Evolutionary conservation across 805 yeast genomes (phyloP).

Genomic region (Wickerhamomyces chambardii): DNA sequence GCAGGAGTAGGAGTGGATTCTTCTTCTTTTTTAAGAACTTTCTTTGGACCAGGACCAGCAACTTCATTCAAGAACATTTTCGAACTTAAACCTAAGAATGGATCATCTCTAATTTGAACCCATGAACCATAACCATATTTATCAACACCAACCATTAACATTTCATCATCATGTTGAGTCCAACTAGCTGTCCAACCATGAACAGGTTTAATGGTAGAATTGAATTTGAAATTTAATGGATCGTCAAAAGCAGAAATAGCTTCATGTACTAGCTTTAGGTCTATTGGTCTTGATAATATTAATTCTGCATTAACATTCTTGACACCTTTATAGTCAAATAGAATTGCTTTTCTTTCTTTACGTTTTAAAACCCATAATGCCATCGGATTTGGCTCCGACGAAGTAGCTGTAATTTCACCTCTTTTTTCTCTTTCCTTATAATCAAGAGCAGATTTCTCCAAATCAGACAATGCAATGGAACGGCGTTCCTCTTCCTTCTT

Average conservation of each 20-base stretch:
- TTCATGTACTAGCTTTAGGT: slow-evolving; percentile 57
- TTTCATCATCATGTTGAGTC: slow-evolving; percentile 77
- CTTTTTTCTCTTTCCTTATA: slow-evolving; percentile 36
- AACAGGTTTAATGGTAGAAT: slow-evolving; percentile 64
- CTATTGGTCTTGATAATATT: slow-evolving; percentile 75
- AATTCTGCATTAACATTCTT: slow-evolving; percentile 88
- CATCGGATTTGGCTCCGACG: slow-evolving; percentile 32
- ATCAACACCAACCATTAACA: slow-evolving; percentile 76
- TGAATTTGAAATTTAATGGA: slow-evolving; percentile 52
- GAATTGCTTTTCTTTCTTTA: slow-evolving; percentile 81
- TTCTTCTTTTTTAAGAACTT: slow-evolving; percentile 11
- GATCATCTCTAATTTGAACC: slow-evolving; percentile 93
- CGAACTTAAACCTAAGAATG: slow-evolving; percentile 76
- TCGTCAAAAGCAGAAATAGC: slow-evolving; percentile 48
- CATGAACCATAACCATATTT: slow-evolving; percentile 97
- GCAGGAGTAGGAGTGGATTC: slow-evolving; percentile 19
- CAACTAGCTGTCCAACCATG: slow-evolving; percentile 90
- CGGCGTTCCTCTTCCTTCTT: slow-evolving; percentile 61
- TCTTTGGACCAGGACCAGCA: slow-evolving; percentile 24
- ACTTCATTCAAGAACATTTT: slow-evolving; percentile 65
- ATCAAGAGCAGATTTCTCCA: slow-evolving; percentile 52
- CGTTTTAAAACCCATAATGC: slow-evolving; percentile 54
- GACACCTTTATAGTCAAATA: slow-evolving; percentile 84
- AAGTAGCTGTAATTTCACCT: slow-evolving; percentile 19
- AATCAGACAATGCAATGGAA: slow-evolving; percentile 38